These are phyloP conservation scores for Cryptococcus neoformans DNA, from an alignment of 1,284 basidiomycete genomes.

Conservation along the genomic window DNA sequence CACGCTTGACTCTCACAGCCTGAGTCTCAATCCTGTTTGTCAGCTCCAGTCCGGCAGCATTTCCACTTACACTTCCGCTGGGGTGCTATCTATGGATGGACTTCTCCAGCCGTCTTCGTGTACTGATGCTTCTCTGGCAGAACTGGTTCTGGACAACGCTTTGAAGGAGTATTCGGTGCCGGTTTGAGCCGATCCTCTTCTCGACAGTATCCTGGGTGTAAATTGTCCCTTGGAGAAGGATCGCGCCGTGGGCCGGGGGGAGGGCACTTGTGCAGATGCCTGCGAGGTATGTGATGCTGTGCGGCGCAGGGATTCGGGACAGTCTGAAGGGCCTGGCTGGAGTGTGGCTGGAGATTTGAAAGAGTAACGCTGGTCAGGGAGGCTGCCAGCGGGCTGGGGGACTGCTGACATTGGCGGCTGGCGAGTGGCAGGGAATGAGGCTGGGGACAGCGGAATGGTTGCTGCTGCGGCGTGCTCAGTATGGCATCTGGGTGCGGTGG, in stretches of 20 bases:
- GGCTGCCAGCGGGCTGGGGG: neutral
- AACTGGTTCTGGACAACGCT: neutral
- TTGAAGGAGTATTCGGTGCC: neutral
- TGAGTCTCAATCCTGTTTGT: constrained; percentile 57
- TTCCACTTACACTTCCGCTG: constrained; percentile 35
- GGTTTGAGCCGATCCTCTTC: constrained; percentile 8
- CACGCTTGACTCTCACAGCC: constrained; percentile 44
- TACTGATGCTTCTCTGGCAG: neutral
- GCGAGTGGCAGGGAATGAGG: constrained; percentile 1
- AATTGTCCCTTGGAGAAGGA: constrained; percentile 34
- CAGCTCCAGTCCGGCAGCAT: neutral
- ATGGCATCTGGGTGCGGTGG: too few species aligned
- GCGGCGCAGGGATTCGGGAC: neutral
- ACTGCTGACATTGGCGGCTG: constrained; percentile 3
- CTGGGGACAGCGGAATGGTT: neutral
- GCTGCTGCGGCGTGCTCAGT: neutral
- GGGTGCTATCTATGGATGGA: constrained; percentile 21
- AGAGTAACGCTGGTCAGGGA: too few species aligned
- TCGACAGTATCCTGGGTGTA: constrained; percentile 31
- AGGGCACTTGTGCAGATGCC: constrained; percentile 6
- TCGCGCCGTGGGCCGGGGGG: constrained; percentile 7
- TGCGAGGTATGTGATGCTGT: constrained; percentile 2
- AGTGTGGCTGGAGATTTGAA: too few species aligned
- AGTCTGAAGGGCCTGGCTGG: too few species aligned
- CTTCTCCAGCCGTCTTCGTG: constrained; percentile 16